Evolutionary conservation across 2,329 filamentous ascomycete species (phyloP), one percentile per base, ranked within the genome.

Genomic region (Elsinoe australis): DNA sequence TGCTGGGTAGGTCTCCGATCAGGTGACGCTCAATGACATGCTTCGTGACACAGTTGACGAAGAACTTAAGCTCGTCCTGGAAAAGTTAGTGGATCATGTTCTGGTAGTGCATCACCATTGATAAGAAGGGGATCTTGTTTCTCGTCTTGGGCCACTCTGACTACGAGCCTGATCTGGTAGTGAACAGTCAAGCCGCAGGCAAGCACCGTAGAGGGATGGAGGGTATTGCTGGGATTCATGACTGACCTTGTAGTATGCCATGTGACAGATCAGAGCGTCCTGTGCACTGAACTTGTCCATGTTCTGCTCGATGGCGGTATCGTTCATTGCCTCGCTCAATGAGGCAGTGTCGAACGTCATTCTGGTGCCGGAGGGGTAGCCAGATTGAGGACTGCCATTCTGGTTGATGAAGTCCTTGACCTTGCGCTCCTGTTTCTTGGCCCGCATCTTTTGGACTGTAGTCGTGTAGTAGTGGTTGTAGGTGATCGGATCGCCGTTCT

Each of bases 1-100:
- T 53, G 0, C 54, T 42, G 0, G 58, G 56, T 1, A 69, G 54
- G 1, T 58, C 51, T 1, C 55, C 48, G 9, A 70, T 53, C 2
- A 69, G 51, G 51, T 64, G 55, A 9, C 66, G 64, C 54, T 70
- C 67, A 36, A 69, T 56, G 18, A 67, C 60, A n/a, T 64, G 57
- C 22, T 63, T 63, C 22, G 59, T 56, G 22, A 69, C 54, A 14
- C 51, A 56, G 28, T 56, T 54, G 51, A 64, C 51, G 56, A 68
- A 69, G 49, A 59, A 63, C 49, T 62, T 64, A 18, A 65, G 45
- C 49, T 64, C 58, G 33, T 64, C 61, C 55, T 64, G 41, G 2
- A 2, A 24, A 22, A 17, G 34, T 24, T 12, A n/a, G n/a, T n/a
- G n/a, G n/a, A n/a, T n/a, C n/a, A n/a, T n/a, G n/a, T n/a, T n/a